These are phyloP conservation scores for Raffaelea albimanens DNA, from an alignment of 2,329 filamentous ascomycete species.

Conservation along the genomic window DNA sequence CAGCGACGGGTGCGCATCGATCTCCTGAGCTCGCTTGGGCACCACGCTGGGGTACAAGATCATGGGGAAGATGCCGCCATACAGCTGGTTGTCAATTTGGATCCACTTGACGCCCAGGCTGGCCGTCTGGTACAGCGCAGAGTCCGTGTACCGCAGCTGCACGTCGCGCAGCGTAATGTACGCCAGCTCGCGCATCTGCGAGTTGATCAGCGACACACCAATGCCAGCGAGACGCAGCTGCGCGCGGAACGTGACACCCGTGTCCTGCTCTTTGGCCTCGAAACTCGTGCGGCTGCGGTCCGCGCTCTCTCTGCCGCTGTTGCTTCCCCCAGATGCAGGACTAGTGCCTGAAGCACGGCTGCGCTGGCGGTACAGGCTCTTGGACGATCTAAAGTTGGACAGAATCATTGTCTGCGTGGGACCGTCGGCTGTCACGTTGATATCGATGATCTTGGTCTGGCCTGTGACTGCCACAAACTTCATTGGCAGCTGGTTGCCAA, in stretches of 20 bases:
- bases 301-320: not conserved
- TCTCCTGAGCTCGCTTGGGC: constrained; percentile 91
- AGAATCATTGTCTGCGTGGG: constrained; percentile 91
- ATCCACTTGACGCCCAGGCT: constrained; percentile 96
- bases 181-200: constrained; percentile 81
- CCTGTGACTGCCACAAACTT: constrained; percentile 64
- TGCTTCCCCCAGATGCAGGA: constrained; percentile 29
- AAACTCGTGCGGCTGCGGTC: constrained; percentile 52
- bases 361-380: constrained; percentile 68
- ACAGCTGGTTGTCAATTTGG: constrained; percentile 96
- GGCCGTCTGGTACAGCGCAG: constrained; percentile 84
- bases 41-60: constrained; percentile 96
- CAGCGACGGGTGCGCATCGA: constrained; percentile 90
- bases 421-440: constrained; percentile 91
- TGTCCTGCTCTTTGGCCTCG: constrained; percentile 88
- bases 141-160: constrained; percentile 84
- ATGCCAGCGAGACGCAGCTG: constrained; percentile 83
- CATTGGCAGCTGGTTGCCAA: constrained; percentile 92
- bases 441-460: constrained; percentile 81
- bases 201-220: constrained; percentile 87
- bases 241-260: constrained; percentile 78
- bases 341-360: constrained; percentile 38
- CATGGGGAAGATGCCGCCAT: constrained; percentile 96
- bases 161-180: constrained; percentile 92
- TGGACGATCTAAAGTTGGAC: constrained; percentile 87